Evolutionary conservation across 164 flowering plant species (phyloP).

Genomic region (Chimonanthus praecox): DNA sequence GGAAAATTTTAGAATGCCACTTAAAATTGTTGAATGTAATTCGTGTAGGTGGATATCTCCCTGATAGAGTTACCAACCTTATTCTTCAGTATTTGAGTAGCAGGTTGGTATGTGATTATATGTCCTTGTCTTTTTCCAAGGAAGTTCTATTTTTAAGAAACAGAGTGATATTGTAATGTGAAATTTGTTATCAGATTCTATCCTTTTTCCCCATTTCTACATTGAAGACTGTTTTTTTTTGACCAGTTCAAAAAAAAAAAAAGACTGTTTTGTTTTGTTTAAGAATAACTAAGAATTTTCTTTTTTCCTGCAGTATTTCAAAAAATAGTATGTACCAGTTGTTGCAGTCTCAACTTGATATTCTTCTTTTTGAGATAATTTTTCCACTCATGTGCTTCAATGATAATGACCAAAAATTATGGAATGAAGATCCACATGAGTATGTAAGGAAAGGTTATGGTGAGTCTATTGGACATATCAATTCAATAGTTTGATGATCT

Average conservation of each 20-base stretch:
- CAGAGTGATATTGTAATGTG: no score
- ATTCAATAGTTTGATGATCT: conserved; percentile 16
- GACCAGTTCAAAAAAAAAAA: no score
- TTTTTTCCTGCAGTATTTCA: conserved; percentile 58
- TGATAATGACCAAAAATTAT: conserved; percentile 90
- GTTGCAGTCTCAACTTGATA: conserved; percentile 81
- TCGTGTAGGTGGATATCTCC: conserved; percentile 90
- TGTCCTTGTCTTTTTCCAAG: no score
- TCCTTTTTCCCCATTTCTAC: neutral
- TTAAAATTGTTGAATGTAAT: conserved; percentile 79
- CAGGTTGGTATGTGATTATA: conserved; percentile 47
- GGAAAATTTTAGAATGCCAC: conserved; percentile 86
- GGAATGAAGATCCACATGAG: conserved; percentile 99
- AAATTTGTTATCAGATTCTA: neutral
- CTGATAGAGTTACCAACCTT: conserved; percentile 93
- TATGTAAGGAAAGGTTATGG: conserved; percentile 99
- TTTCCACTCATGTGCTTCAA: conserved; percentile 99
- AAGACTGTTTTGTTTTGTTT: neutral
- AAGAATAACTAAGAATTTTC: neutral
- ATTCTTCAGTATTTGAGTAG: conserved; percentile 91
- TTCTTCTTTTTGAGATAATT: conserved; percentile 88
- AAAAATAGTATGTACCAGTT: conserved; percentile 79
- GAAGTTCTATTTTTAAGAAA: no score
- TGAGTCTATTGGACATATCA: conserved; percentile 28
- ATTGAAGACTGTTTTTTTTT: no score